Evolutionary conservation across 495 filamentous ascomycete species (phyloP).

Genomic region (Sordaria brevicollis): DNA sequence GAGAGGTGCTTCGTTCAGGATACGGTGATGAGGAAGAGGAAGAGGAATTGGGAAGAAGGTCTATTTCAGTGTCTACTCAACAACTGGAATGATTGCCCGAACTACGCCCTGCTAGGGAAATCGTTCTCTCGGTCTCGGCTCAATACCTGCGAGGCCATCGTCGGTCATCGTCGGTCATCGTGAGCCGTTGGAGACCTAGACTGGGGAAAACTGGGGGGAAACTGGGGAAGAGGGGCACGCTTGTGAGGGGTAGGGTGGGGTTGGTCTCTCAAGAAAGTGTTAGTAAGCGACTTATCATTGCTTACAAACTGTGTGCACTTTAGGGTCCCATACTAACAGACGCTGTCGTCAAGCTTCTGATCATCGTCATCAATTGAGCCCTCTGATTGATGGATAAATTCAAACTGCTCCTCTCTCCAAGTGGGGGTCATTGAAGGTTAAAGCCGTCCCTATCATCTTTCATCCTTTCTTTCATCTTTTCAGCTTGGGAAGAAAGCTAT

Average conservation of each 20-base stretch:
- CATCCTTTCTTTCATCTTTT: neutral
- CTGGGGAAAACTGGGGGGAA: neutral
- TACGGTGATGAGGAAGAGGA: slow-evolving; percentile 8
- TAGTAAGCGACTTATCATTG: neutral
- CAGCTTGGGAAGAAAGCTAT: neutral
- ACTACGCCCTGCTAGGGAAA: neutral
- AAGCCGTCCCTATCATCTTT: neutral
- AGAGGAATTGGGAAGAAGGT: neutral
- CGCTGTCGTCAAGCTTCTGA: neutral
- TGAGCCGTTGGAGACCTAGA: neutral
- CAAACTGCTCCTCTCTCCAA: neutral
- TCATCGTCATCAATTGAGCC: neutral
- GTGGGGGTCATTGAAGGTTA: neutral
- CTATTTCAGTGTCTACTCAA: neutral
- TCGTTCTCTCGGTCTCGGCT: neutral
- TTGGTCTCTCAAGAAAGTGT: neutral
- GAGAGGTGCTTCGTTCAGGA: neutral
- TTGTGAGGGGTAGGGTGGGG: slow-evolving; percentile 8
- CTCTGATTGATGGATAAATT: slow-evolving; percentile 31
- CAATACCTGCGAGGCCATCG: neutral
- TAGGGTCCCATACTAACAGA: too few species aligned
- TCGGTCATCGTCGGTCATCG: neutral
- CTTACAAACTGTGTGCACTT: too few species aligned
- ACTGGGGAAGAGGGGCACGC: neutral
- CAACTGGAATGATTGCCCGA: neutral